These are phyloP conservation scores for Xylaria telfairii DNA, from an alignment of 495 filamentous ascomycete species.

Conservation along the genomic window DNA sequence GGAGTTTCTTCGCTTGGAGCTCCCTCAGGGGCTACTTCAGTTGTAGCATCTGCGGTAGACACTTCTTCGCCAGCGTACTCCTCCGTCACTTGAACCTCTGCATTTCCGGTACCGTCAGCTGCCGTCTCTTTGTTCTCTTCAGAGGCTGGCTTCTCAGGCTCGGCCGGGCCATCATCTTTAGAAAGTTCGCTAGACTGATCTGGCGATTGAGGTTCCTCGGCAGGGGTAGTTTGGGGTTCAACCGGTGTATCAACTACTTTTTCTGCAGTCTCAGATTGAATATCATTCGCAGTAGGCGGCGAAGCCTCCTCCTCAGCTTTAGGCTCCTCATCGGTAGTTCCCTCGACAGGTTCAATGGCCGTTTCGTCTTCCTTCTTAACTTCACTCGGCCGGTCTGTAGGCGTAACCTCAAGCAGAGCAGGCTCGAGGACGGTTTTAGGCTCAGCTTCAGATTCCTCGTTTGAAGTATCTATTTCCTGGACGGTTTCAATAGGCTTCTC, in stretches of 20 bases:
- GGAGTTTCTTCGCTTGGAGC: background rate
- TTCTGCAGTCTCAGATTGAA: too few relatives aligned
- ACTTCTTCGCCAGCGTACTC: background rate
- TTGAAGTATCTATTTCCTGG: too few relatives aligned
- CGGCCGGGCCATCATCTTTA: background rate
- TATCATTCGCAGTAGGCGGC: too few relatives aligned
- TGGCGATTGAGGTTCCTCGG: background rate
- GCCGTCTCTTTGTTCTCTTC: background rate
- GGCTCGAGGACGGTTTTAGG: background rate
- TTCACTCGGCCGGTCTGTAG: too few relatives aligned
- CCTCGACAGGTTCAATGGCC: too few relatives aligned
- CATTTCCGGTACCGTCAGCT: background rate
- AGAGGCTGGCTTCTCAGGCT: constrained; percentile 12
- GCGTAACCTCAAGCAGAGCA: background rate
- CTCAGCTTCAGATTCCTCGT: background rate
- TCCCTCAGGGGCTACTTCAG: background rate
- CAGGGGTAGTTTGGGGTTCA: background rate
- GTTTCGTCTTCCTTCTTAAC: too few relatives aligned
- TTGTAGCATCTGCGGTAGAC: background rate
- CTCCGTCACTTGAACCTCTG: background rate
- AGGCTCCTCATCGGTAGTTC: too few relatives aligned
- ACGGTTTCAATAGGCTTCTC: background rate
- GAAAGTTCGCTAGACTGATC: background rate
- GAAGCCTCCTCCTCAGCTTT: too few relatives aligned
- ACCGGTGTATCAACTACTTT: background rate